Conservation (phyloP, 805 yeast species). For the Wickerhamiella alocasiicola region DNA sequence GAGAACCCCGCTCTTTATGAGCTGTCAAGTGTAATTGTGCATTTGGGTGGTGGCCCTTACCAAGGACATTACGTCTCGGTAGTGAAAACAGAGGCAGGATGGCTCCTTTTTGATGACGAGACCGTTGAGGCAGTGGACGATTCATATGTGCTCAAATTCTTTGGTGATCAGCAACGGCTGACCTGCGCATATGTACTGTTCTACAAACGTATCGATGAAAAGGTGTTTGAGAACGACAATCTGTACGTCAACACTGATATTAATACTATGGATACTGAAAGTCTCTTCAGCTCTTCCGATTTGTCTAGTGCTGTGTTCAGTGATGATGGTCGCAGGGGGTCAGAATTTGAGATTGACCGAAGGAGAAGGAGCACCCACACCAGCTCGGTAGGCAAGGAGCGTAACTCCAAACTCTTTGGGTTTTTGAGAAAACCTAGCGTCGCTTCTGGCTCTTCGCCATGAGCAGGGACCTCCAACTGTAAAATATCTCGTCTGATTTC, state of each 20-base stretch:
- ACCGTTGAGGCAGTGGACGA: conserved; percentile 83
- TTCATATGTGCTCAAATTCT: conserved; percentile 66
- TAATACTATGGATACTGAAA: conserved; percentile 3
- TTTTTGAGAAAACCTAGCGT: conserved; percentile 4
- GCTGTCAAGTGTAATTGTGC: conserved; percentile 76
- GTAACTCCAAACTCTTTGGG: conserved; percentile 6
- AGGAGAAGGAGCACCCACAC: conserved; percentile 1
- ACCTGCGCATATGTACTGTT: conserved; percentile 87
- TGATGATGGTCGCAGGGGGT: conserved; percentile 3
- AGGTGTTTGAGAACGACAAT: conserved; percentile 9
- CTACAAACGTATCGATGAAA: conserved; percentile 43
- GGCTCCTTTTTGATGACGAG: conserved; percentile 93
- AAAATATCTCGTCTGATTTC: too few species aligned
- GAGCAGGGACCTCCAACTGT: too few species aligned
- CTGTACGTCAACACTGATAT: conserved; percentile 11
- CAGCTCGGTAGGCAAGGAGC: background rate
- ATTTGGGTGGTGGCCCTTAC: conserved; percentile 94
- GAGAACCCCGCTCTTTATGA: conserved; percentile 56
- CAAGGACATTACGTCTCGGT: conserved; percentile 92
- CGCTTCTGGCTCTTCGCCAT: background rate
- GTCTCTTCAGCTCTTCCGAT: conserved; percentile 4
- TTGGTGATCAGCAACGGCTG: conserved; percentile 77
- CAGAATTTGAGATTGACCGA: background rate
- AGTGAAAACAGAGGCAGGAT: conserved; percentile 67
- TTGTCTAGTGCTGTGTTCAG: conserved; percentile 6